Base-by-base conservation (phyloP, 306 rosid genomes). In the Delonix regia region DNA sequence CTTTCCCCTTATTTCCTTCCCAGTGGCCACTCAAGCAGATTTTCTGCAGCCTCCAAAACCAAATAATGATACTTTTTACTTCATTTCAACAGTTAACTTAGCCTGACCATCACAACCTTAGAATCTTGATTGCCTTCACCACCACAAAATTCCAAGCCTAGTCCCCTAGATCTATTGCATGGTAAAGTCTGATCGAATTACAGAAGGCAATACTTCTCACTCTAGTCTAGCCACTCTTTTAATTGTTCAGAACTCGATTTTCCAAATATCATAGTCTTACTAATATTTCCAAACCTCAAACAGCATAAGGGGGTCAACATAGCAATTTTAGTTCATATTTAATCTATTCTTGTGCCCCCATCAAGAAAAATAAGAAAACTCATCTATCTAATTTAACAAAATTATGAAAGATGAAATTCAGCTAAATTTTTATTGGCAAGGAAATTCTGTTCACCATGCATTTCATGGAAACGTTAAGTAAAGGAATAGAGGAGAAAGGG, bases 401-500 rank as follows among this genome's bases (percentile, higher is more conserved):
- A 57, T 5, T 33, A 60, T 24, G 10, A 24, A 45, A 51, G 39
- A 51, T 14, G 49, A 9, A 51, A 10, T 33, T 30, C 36, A 71
- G 64, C 51, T 48, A 28, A 28, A 63, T 9, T 21, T 60, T 28
- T 71, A 70, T 45, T 48, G 3, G 64, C 64, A 71, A 22, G 64
- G 42, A 24, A 61, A 60, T 57, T 33, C 36, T 45, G 22, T 33
- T 44, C 33, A 28, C 41, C 77, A 60, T 49, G 15, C 67, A 72
- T 34, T 72, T 34, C 36, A 41, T 1, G 59, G 34, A 6, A 74
- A 69, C 39, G 41, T 34, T 13, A 80, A 66, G 59, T 33, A 22
- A 77, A 63, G 69, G 48, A 71, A 63, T 7, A 57, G 55, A 24
- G 30, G 48, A 5, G 11, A 62, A 75, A 64, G 30, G 55, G 18